Evolutionary conservation across 768 basidiomycete genomes (phyloP).

Genomic region (Clavulina sp.): DNA sequence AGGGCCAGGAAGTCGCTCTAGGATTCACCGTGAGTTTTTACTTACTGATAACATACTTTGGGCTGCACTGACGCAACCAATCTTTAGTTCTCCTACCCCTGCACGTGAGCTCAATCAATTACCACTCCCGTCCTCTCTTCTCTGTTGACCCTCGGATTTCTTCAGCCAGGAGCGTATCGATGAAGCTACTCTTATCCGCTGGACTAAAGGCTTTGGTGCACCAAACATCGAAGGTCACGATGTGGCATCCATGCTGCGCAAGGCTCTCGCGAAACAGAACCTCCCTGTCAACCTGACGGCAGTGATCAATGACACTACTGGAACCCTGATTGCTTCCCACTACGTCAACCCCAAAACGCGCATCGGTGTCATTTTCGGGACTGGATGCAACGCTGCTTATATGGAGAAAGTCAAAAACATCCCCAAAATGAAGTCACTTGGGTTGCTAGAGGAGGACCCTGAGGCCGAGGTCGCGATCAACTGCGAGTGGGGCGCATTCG

Average conservation of each 20-base stretch:
- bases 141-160: background rate
- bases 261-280: conserved; percentile 56
- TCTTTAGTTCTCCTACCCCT: conserved; percentile 78
- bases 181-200: conserved; percentile 84
- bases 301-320: conserved; percentile 95
- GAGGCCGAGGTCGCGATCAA: conserved; percentile 80
- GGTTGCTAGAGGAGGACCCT: conserved; percentile 30
- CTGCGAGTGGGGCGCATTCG: conserved; percentile 97
- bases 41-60: background rate
- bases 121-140: background rate
- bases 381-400: conserved; percentile 96
- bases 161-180: conserved; percentile 82
- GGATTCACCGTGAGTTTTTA: conserved; percentile 70
- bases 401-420: conserved; percentile 83
- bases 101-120: conserved; percentile 42
- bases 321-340: conserved; percentile 89
- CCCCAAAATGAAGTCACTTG: conserved; percentile 65
- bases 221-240: conserved; percentile 82
- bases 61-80: background rate
- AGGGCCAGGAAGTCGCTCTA: conserved; percentile 39
- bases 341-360: conserved; percentile 85
- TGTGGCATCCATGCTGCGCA: conserved; percentile 83
- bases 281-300: conserved; percentile 74
- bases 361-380: conserved; percentile 94
- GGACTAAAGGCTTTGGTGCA: conserved; percentile 99